Percentiles rank a stretch among this genome's conserved stretches.
phyloP scores from a whole-genome alignment of 2,329 filamentous ascomycete species.

The Tolypocladium paradoxum region DNA sequence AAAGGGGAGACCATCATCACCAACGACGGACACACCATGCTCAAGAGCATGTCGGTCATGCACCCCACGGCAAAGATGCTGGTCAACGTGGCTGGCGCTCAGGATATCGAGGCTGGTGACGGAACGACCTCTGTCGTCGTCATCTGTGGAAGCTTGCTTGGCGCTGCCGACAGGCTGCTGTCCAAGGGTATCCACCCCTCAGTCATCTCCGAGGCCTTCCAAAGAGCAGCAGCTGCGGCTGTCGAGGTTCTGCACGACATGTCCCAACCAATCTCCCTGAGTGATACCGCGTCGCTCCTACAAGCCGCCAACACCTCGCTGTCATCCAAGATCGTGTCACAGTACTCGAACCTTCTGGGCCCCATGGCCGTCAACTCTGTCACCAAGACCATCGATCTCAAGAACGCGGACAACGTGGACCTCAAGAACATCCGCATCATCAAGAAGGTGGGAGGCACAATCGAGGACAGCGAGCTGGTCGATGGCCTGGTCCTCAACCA shows the following conservation, averaged over 20 bases:
- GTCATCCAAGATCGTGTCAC: slow-evolving; percentile 96
- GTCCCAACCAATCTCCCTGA: slow-evolving; percentile 85
- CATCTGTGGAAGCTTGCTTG: slow-evolving; percentile 88
- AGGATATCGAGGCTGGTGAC: slow-evolving; percentile 97
- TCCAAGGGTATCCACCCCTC: slow-evolving; percentile 94
- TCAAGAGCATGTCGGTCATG: slow-evolving; percentile 98
- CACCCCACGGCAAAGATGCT: slow-evolving; percentile 99
- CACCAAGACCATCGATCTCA: slow-evolving; percentile 88
- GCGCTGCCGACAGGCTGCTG: slow-evolving; percentile 83
- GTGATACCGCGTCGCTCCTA: slow-evolving; percentile 79
- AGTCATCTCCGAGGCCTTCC: slow-evolving; percentile 95
- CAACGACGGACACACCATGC: slow-evolving; percentile 98
- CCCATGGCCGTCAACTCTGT: slow-evolving; percentile 98
- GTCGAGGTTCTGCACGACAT: slow-evolving; percentile 89
- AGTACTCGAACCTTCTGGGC: slow-evolving; percentile 90
- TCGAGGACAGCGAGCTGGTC: slow-evolving; percentile 95
- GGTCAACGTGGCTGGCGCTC: slow-evolving; percentile 90
- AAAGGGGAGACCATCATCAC: slow-evolving; percentile 98
- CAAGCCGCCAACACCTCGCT: slow-evolving; percentile 96
- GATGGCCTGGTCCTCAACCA: slow-evolving; percentile 91
- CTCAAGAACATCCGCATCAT: slow-evolving; percentile 92
- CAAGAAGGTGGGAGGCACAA: slow-evolving; percentile 96
- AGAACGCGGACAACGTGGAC: slow-evolving; percentile 93
- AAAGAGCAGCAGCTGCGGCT: slow-evolving; percentile 80
- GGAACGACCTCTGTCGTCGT: slow-evolving; percentile 97